Percentiles rank a stretch among this genome's conserved stretches.
Evolutionary conservation across 1,284 basidiomycete species (phyloP).

Genomic region (Ustilago shanxiensis): DNA sequence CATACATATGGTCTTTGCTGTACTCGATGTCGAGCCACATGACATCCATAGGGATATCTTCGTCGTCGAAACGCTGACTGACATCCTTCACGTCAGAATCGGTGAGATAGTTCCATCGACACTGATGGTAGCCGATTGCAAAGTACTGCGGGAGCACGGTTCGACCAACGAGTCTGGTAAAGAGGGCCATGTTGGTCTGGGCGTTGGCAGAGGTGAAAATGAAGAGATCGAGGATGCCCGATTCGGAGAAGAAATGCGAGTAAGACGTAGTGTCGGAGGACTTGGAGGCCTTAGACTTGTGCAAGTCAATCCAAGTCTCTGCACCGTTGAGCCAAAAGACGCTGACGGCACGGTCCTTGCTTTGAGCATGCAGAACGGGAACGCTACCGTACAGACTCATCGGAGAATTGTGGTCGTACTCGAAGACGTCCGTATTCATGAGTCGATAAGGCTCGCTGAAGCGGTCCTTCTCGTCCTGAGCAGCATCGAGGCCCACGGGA

Average conservation of each 20-base stretch:
- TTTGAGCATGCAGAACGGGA: slow-evolving; percentile 91
- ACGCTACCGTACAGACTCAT: slow-evolving; percentile 82
- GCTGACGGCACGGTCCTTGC: slow-evolving; percentile 80
- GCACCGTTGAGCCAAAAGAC: slow-evolving; percentile 91
- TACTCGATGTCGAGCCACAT: slow-evolving; percentile 98
- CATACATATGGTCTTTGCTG: slow-evolving; percentile 92
- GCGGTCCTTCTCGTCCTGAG: slow-evolving; percentile 58
- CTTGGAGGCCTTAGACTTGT: slow-evolving; percentile 60
- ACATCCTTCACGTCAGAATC: slow-evolving; percentile 90
- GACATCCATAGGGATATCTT: slow-evolving; percentile 94
- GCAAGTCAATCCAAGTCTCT: slow-evolving; percentile 95
- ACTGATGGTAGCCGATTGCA: slow-evolving; percentile 95
- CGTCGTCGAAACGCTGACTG: slow-evolving; percentile 87
- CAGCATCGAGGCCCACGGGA: slow-evolving; percentile 40
- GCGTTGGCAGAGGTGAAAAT: slow-evolving; percentile 90
- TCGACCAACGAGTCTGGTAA: slow-evolving; percentile 85
- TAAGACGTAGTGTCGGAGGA: slow-evolving; percentile 45
- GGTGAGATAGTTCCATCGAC: slow-evolving; percentile 97
- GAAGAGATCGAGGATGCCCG: slow-evolving; percentile 93
- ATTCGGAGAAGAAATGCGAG: slow-evolving; percentile 95
- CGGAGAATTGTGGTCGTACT: slow-evolving; percentile 90
- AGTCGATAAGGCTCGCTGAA: slow-evolving; percentile 87
- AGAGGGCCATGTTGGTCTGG: slow-evolving; percentile 84
- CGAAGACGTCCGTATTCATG: slow-evolving; percentile 97
- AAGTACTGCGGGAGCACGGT: slow-evolving; percentile 89